Evolutionary conservation across 2,329 filamentous ascomycete genomes (phyloP).

Genomic region (Ceratocystis cubensis): DNA sequence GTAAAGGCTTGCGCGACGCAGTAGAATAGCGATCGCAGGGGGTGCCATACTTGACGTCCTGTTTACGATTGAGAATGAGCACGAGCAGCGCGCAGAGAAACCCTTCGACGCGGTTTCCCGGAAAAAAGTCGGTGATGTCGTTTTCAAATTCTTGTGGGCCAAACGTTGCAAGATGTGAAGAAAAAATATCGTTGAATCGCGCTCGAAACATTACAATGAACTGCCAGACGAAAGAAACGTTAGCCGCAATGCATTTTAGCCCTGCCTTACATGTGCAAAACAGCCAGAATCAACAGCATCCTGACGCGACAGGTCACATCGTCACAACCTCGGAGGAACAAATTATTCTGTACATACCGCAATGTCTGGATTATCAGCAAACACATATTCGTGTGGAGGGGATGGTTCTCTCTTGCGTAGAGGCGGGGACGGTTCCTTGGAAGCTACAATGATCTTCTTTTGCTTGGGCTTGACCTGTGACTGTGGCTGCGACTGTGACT

Average conservation of each 20-base stretch:
- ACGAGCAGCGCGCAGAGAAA: constrained; percentile 81
- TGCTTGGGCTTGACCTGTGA: constrained; percentile 22
- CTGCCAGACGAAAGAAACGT: constrained; percentile 36
- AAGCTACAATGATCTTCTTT: constrained; percentile 21
- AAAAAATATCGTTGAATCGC: constrained; percentile 81
- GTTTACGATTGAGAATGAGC: constrained; percentile 88
- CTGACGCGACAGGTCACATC: constrained; percentile 40
- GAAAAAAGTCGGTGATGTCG: constrained; percentile 64
- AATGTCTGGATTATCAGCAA: constrained; percentile 85
- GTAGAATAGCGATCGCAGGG: background rate
- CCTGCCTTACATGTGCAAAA: constrained; percentile 9
- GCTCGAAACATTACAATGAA: constrained; percentile 98
- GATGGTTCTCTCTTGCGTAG: constrained; percentile 71
- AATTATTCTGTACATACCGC: constrained; percentile 53
- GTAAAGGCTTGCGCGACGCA: background rate
- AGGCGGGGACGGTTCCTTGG: constrained; percentile 47
- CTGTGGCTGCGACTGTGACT: background rate
- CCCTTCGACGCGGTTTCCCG: constrained; percentile 74
- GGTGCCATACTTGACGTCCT: constrained; percentile 80
- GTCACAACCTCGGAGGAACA: constrained; percentile 13
- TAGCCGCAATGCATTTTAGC: constrained; percentile 24
- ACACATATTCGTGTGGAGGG: constrained; percentile 76
- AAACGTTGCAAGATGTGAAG: constrained; percentile 74
- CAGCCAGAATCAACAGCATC: constrained; percentile 25
- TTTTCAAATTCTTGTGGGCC: constrained; percentile 91